A percentile compares a stretch with the other conserved stretches of the same genome.
These are phyloP conservation scores for Colletotrichum lini DNA, from an alignment of 2,329 filamentous ascomycete genomes.

Conservation along the genomic window DNA sequence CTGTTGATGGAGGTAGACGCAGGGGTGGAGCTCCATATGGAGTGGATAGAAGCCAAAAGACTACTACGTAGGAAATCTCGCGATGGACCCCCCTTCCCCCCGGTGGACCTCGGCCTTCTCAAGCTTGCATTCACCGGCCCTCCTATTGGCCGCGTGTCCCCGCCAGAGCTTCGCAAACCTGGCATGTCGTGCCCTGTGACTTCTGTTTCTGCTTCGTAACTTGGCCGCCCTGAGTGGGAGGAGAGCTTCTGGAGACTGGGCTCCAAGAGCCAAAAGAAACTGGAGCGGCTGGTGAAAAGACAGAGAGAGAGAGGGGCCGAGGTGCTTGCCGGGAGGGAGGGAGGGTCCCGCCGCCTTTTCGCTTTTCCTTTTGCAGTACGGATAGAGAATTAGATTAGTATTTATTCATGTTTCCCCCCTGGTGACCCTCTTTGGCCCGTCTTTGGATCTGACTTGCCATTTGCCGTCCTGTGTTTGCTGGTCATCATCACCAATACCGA, in stretches of 20 bases:
- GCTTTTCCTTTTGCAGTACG: constrained; percentile 19
- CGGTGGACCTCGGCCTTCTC: constrained; percentile 34
- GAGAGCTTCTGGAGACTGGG: not conserved
- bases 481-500: constrained; percentile 12
- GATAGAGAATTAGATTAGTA: constrained; percentile 27
- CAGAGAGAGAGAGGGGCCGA: constrained; percentile 34
- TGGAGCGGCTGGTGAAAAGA: constrained; percentile 4
- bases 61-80: constrained; percentile 20
- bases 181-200: constrained; percentile 34
- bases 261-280: constrained; percentile 24
- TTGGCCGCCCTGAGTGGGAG: constrained; percentile 35
- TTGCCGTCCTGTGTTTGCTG: constrained; percentile 8
- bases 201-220: constrained; percentile 35
- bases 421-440: constrained; percentile 19
- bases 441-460: constrained; percentile 30
- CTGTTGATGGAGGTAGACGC: not conserved
- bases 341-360: constrained; percentile 31
- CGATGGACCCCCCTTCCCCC: constrained; percentile 24
- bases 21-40: constrained; percentile 31
- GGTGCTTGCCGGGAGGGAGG: constrained; percentile 13
- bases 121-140: constrained; percentile 36
- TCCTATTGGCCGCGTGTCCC: constrained; percentile 23
- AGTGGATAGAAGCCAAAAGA: not conserved
- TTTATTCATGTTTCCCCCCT: constrained; percentile 28
- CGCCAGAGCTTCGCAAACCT: constrained; percentile 37